These are phyloP conservation scores for Bipolaris cookei DNA, from an alignment of 2,329 filamentous ascomycete species.

Conservation along the genomic window DNA sequence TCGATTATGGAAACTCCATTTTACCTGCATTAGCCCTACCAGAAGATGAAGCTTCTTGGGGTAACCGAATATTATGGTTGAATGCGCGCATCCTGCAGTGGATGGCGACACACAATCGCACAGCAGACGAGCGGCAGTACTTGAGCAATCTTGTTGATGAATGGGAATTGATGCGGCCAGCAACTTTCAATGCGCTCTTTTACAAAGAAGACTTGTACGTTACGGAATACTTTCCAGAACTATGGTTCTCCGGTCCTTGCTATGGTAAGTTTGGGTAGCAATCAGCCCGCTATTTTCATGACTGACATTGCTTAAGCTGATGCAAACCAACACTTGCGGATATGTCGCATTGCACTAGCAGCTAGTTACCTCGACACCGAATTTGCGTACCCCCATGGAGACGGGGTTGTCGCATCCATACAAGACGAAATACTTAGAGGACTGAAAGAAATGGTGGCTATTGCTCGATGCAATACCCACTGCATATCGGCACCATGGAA, in stretches of 20 bases:
- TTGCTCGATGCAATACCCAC: constrained; percentile 24
- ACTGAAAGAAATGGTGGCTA: constrained; percentile 25
- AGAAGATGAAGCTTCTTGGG: constrained; percentile 21
- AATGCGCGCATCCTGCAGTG: constrained; percentile 27
- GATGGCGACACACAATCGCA: constrained; percentile 4
- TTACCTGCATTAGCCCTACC: constrained; percentile 13
- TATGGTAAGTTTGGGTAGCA: constrained; percentile 20
- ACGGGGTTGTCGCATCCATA: not conserved
- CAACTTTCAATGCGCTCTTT: constrained; percentile 24
- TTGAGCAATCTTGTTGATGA: constrained; percentile 22
- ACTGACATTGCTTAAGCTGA: constrained; percentile 17
- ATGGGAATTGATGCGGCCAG: constrained; percentile 26
- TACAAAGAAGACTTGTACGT: constrained; percentile 9
- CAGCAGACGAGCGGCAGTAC: constrained; percentile 16
- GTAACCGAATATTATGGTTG: constrained; percentile 28
- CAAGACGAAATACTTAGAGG: constrained; percentile 11
- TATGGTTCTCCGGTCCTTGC: constrained; percentile 24
- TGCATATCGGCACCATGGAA: constrained; percentile 16
- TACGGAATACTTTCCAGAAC: constrained; percentile 16
- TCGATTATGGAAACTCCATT: constrained; percentile 20
- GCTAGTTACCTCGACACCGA: constrained; percentile 7
- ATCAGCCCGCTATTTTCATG: not conserved
- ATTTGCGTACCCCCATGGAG: not conserved
- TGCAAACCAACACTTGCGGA: constrained; percentile 25
- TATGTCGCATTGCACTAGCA: constrained; percentile 24